A percentile compares a stretch with the other conserved stretches of the same genome.
Evolutionary conservation across 257 asterid species (phyloP).

Genomic region (Rehmannia glutinosa): DNA sequence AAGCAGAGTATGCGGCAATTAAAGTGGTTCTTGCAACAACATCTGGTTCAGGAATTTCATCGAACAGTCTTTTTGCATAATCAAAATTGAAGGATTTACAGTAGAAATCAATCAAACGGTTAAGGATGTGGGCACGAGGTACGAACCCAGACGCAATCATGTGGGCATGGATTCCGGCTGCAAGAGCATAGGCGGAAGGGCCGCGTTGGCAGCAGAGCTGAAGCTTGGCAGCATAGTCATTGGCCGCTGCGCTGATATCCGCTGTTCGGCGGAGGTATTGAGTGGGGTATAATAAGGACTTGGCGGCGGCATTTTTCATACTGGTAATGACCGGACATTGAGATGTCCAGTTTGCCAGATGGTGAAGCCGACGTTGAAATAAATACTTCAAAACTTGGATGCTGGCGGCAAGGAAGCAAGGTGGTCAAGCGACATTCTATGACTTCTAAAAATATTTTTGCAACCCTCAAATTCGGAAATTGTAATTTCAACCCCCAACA

Average conservation of each 20-base stretch:
- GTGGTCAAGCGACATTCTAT: too few relatives aligned
- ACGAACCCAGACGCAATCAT: conserved; percentile 57
- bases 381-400: not conserved
- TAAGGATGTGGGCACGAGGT: conserved; percentile 49
- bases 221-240: conserved; percentile 42
- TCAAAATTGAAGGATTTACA: conserved; percentile 42
- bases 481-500: too few relatives aligned
- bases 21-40: conserved; percentile 61
- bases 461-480: too few relatives aligned
- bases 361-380: not conserved
- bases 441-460: too few relatives aligned
- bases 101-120: conserved; percentile 50
- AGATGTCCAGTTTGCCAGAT: not conserved
- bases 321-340: not conserved
- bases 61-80: conserved; percentile 56
- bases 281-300: conserved; percentile 21
- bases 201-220: conserved; percentile 43
- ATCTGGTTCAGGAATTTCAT: conserved; percentile 64
- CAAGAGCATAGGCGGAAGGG: conserved; percentile 31
- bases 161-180: conserved; percentile 44
- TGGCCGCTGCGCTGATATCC: conserved; percentile 34
- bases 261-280: conserved; percentile 12
- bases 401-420: not conserved
- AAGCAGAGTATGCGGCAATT: conserved; percentile 51
- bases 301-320: conserved; percentile 35